Base-by-base conservation (phyloP, 768 basidiomycete species). In the Megacollybia marginata region DNA sequence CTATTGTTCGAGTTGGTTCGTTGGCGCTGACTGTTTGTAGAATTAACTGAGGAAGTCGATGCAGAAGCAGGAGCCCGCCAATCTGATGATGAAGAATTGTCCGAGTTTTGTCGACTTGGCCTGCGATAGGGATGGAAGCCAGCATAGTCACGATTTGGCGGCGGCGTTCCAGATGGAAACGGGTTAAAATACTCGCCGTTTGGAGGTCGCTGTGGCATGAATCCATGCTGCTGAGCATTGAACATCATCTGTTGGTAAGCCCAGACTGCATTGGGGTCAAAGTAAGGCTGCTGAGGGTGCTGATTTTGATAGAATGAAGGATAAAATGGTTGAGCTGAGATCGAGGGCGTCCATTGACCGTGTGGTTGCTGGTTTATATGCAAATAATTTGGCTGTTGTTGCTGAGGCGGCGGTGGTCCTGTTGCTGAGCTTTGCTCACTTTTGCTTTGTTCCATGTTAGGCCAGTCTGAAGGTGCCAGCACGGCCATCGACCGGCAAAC, bases 201-300 rank as follows among this genome's bases (percentile, higher is more conserved):
- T 52, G 78, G 67, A 54, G 76, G 80, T 60, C 69, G 71, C 56
- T 75, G 79, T n/a, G 72, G 62, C 57, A 78, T 84, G 65, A 78
- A 84, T 44, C 85, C 83, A 42, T 60, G 63, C 44, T 80, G 79
- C 56, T 82, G 78, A 44, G 82, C 82, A 59, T 78, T 82, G 69
- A 80, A 85, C 82, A 92, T 82, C 88, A 91, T 90, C 60, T 91
- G 88, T 66, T 90, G 88, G 68, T 92, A 92, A 34, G 88, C 86
- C 88, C 89, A 92, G 64, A 88, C 86, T 3, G 87, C 83, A 10
- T 78, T 66, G 12, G 84, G 85, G 65, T 90, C 86, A 59, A 82
- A 88, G 63, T 79, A 88, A n/a, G 76, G 75, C 55, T 71, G 65
- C 57, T 78, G 83, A 13, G 67, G 62, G 43, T 71, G 75, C 48